These are phyloP conservation scores for Diaporthe amygdali DNA, from an alignment of 2,329 filamentous ascomycete species.

Conservation along the genomic window DNA sequence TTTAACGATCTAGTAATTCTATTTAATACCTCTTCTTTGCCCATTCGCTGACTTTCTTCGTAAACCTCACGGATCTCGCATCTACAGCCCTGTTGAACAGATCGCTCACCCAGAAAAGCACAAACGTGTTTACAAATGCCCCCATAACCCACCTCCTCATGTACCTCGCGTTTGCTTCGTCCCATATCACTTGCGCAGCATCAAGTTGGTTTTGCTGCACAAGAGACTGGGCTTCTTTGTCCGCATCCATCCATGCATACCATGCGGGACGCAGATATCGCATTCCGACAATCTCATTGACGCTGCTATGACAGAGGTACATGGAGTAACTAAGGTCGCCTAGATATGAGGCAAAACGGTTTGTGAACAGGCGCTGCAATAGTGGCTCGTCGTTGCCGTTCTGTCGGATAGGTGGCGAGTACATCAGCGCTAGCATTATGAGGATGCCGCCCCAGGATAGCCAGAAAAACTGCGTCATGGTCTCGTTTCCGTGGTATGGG, in stretches of 20 bases:
- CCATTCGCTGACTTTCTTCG: constrained; percentile 27
- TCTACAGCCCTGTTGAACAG: constrained; percentile 31
- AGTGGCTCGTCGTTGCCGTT: constrained; percentile 4
- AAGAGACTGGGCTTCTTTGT: background rate
- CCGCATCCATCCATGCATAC: background rate
- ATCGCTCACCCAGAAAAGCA: constrained; percentile 31
- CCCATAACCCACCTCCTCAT: background rate
- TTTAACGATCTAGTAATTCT: too few relatives aligned
- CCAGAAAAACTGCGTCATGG: background rate
- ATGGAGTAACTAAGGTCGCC: constrained; percentile 31
- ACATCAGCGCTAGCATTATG: constrained; percentile 29
- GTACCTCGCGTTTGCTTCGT: background rate
- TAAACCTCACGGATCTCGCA: constrained; percentile 23
- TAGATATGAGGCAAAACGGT: constrained; percentile 29
- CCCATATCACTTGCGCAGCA: background rate
- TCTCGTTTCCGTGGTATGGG: background rate
- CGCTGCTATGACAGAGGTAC: constrained; percentile 29
- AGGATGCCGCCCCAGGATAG: constrained; percentile 17
- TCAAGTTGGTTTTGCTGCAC: background rate
- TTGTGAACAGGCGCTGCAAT: constrained; percentile 30
- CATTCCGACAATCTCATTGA: constrained; percentile 17
- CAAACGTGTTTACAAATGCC: constrained; percentile 19
- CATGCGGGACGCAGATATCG: background rate
- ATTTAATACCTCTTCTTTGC: background rate
- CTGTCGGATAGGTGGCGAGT: constrained; percentile 24